These are phyloP conservation scores for Psilocybe subaeruginosa DNA, from an alignment of 768 basidiomycete genomes.

Conservation along the genomic window DNA sequence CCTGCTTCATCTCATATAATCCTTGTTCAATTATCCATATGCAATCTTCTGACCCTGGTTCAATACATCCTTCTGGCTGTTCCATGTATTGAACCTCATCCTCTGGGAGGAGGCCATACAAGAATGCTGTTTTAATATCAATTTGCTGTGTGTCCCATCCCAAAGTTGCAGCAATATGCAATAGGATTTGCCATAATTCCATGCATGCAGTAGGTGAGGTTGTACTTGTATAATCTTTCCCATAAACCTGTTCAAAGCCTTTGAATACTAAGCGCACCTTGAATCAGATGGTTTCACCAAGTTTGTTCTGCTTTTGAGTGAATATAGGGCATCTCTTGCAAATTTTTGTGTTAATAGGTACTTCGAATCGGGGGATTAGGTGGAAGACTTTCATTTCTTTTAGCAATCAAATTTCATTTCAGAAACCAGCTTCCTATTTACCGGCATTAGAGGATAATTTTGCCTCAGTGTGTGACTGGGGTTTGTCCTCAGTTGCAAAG, in stretches of 20 bases:
- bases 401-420: constrained; percentile 27
- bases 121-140: too few relatives aligned
- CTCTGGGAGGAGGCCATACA: too few relatives aligned
- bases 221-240: constrained; percentile 43
- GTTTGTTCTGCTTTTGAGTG: constrained; percentile 23
- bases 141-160: too few relatives aligned
- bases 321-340: constrained; percentile 17
- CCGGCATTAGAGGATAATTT: constrained; percentile 23
- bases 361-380: constrained; percentile 18
- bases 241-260: constrained; percentile 43
- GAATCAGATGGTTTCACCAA: constrained; percentile 28
- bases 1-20: too few relatives aligned
- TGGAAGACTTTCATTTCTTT: constrained; percentile 29
- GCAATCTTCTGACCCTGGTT: too few relatives aligned
- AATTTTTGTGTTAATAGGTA: constrained; percentile 26
- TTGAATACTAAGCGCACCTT: constrained; percentile 45
- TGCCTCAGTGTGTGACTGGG: constrained; percentile 21
- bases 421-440: constrained; percentile 19
- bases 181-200: neutral
- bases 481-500: constrained; percentile 7
- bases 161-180: too few relatives aligned
- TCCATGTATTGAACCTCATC: too few relatives aligned
- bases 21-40: too few relatives aligned
- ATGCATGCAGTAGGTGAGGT: constrained; percentile 26
- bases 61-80: too few relatives aligned